Conservation (phyloP, 768 basidiomycete genomes). For the Floccularia luteovirens region DNA sequence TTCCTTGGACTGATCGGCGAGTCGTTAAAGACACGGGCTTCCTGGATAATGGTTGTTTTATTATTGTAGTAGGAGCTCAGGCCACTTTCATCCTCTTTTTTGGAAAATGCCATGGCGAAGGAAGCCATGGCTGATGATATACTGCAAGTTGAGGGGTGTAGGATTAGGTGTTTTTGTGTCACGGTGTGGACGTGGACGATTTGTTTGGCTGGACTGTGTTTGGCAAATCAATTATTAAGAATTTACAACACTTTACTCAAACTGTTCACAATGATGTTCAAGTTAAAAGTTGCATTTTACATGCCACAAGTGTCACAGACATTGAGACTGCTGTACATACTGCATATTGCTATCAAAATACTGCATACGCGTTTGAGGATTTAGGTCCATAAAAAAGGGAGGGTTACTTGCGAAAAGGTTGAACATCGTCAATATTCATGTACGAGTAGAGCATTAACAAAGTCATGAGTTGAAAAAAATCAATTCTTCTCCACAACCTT, state of each 20-base stretch:
- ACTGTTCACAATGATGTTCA: no score
- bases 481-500: background rate
- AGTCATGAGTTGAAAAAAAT: slow-evolving; percentile 1
- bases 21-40: slow-evolving; percentile 98
- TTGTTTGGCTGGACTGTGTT: slow-evolving; percentile 23
- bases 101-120: slow-evolving; percentile 72
- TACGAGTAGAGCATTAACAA: background rate
- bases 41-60: slow-evolving; percentile 97
- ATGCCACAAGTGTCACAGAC: no score
- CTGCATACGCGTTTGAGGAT: no score
- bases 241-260: no score
- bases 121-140: slow-evolving; percentile 31
- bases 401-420: no score
- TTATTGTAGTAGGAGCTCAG: slow-evolving; percentile 92
- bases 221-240: no score
- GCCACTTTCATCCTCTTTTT: slow-evolving; percentile 95
- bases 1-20: slow-evolving; percentile 97
- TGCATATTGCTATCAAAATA: no score
- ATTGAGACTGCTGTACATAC: no score
- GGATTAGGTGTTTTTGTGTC: slow-evolving; percentile 8
- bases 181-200: slow-evolving; percentile 30
- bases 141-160: slow-evolving; percentile 10
- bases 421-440: slow-evolving; percentile 1
- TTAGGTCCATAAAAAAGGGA: no score
- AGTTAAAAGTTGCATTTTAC: no score